phyloP scores from a whole-genome alignment of 306 rosid genomes.

The Parietaria judaica region DNA sequence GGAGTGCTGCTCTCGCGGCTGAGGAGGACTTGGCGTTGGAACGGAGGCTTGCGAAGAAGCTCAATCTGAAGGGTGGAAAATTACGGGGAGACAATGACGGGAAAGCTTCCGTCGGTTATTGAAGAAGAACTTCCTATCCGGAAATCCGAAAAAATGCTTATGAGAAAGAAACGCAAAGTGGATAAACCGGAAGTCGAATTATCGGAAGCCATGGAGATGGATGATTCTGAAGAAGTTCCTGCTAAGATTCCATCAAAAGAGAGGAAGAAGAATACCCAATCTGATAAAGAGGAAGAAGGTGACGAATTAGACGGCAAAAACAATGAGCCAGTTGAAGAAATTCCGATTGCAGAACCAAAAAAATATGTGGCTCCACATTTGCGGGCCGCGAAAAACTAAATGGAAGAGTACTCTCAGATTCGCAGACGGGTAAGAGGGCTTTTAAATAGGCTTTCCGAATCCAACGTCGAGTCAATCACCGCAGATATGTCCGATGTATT shows the following conservation, averaged over 20 bases:
- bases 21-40: constrained; percentile 66
- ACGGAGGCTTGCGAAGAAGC: constrained; percentile 75
- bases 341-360: constrained; percentile 28
- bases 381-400: constrained; percentile 50
- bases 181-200: constrained; percentile 21
- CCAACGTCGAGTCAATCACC: constrained; percentile 62
- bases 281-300: constrained; percentile 24
- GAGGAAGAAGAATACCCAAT: constrained; percentile 41
- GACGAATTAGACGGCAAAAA: constrained; percentile 8
- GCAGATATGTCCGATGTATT: constrained; percentile 52
- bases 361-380: constrained; percentile 71
- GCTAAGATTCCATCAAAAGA: constrained; percentile 16
- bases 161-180: constrained; percentile 28
- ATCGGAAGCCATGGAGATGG: constrained; percentile 17
- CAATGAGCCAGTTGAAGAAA: constrained; percentile 13
- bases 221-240: constrained; percentile 24
- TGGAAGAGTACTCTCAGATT: constrained; percentile 60
- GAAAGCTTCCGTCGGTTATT: constrained; percentile 32
- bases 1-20: constrained; percentile 21
- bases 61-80: constrained; percentile 70
- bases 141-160: constrained; percentile 24
- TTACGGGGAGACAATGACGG: constrained; percentile 68
- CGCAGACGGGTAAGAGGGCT: constrained; percentile 61
- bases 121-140: constrained; percentile 25
- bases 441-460: constrained; percentile 59